phyloP scores from a whole-genome alignment of 2,329 filamentous ascomycete species.

The Aureobasidium uvarum region DNA sequence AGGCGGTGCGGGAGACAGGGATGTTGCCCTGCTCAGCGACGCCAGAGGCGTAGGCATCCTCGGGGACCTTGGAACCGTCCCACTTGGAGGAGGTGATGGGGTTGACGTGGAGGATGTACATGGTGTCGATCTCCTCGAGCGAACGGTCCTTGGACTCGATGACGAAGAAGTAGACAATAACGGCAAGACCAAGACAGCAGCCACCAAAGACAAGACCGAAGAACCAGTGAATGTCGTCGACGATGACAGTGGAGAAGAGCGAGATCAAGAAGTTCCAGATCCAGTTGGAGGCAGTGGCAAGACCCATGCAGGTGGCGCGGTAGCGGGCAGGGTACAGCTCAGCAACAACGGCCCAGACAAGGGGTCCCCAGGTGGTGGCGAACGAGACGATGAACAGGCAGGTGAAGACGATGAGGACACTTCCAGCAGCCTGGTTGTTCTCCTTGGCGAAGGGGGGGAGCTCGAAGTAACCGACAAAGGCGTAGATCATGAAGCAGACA shows the following conservation, averaged over 20 bases:
- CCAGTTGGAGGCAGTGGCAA: conserved; percentile 49
- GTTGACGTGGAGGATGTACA: conserved; percentile 32
- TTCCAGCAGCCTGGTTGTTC: conserved; percentile 34
- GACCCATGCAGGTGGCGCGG: conserved; percentile 46
- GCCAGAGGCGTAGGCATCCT: conserved; percentile 30
- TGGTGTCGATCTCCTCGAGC: conserved; percentile 36
- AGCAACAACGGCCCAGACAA: conserved; percentile 40
- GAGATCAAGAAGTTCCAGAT: conserved; percentile 45
- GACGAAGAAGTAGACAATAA: conserved; percentile 44
- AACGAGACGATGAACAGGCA: conserved; percentile 41
- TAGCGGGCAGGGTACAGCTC: conserved; percentile 41
- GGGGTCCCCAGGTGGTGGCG: conserved; percentile 40
- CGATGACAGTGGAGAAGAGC: conserved; percentile 43
- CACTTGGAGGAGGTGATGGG: conserved; percentile 36
- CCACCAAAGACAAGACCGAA: conserved; percentile 45
- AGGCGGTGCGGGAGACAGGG: conserved; percentile 14
- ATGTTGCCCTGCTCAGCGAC: conserved; percentile 15
- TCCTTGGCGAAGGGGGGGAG: conserved; percentile 31
- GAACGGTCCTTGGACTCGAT: conserved; percentile 41
- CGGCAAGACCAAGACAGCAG: conserved; percentile 39
- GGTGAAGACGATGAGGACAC: conserved; percentile 40
- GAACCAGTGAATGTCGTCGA: conserved; percentile 40
- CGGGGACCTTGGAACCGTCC: conserved; percentile 36
- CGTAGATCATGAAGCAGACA: conserved; percentile 62
- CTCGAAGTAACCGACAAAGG: conserved; percentile 37